Evolutionary conservation across 2,329 filamentous ascomycete genomes (phyloP).

Genomic region (Apiospora pterosperma): DNA sequence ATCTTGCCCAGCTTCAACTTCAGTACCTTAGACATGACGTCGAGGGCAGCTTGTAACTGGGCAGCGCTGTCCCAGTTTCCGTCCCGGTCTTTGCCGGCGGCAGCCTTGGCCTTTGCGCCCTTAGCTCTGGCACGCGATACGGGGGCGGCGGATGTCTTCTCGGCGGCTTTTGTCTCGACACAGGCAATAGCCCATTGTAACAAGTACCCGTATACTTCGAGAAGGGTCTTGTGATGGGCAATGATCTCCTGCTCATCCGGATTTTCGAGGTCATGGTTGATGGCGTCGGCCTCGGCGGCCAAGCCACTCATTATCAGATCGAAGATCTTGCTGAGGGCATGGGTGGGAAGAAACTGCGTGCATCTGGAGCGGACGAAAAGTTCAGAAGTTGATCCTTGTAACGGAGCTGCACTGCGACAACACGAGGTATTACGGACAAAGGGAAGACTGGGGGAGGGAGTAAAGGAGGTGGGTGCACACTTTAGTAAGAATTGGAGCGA

Average conservation of each 20-base stretch:
- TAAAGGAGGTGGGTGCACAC: conserved; percentile 65
- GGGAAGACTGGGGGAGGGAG: conserved; percentile 21
- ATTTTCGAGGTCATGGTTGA: conserved; percentile 81
- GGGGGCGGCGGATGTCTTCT: conserved; percentile 74
- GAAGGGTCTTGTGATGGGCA: conserved; percentile 81
- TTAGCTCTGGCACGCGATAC: conserved; percentile 71
- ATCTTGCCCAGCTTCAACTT: conserved; percentile 89
- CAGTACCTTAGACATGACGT: conserved; percentile 93
- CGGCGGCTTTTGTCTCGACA: conserved; percentile 90
- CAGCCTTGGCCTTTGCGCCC: conserved; percentile 71
- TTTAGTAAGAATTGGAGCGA: conserved; percentile 95
- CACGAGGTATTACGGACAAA: conserved; percentile 9
- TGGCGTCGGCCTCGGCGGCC: conserved; percentile 78
- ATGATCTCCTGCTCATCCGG: conserved; percentile 84
- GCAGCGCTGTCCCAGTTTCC: conserved; percentile 82
- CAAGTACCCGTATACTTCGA: conserved; percentile 92
- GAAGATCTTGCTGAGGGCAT: conserved; percentile 87
- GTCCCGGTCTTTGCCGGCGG: conserved; percentile 60
- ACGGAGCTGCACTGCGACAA: conserved; percentile 16
- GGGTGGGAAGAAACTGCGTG: conserved; percentile 72
- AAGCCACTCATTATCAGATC: conserved; percentile 85
- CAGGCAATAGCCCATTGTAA: conserved; percentile 93
- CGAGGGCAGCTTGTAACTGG: conserved; percentile 84
- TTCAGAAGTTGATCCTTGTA: conserved; percentile 55
- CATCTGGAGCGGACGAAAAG: conserved; percentile 69